Percentiles rank a stretch among this genome's conserved stretches.
Evolutionary conservation across 2,329 filamentous ascomycete species (phyloP).

Genomic region (Fusarium sp.): DNA sequence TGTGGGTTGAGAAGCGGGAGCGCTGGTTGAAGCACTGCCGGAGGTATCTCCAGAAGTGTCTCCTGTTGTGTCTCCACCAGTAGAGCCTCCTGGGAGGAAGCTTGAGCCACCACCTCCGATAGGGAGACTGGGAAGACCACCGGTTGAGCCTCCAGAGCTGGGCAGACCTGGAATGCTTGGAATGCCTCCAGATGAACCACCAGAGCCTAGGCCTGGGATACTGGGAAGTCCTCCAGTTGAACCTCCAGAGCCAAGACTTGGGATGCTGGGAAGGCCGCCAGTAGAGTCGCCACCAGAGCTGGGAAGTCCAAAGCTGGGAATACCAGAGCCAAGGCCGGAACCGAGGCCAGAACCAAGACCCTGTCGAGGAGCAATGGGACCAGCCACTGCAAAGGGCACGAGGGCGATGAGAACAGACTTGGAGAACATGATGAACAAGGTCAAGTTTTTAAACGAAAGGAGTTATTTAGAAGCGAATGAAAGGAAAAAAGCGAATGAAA

Average conservation of each 20-base stretch:
- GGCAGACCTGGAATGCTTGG: background rate
- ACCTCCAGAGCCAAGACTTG: background rate
- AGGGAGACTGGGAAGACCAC: background rate
- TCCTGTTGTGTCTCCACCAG: background rate
- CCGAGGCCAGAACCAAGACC: background rate
- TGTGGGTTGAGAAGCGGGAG: background rate
- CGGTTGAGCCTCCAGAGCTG: background rate
- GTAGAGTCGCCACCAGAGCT: background rate
- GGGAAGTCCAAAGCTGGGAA: background rate
- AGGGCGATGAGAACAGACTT: slow-evolving; percentile 35
- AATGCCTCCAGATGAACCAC: background rate
- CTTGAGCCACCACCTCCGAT: background rate
- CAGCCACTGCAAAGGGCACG: slow-evolving; percentile 34
- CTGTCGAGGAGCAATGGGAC: slow-evolving; percentile 31
- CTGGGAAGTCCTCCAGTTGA: background rate
- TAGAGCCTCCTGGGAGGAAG: background rate
- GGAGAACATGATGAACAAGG: slow-evolving; percentile 31
- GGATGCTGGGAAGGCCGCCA: background rate
- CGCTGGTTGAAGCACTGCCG: background rate
- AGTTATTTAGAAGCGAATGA: slow-evolving; percentile 7
- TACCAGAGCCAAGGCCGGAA: slow-evolving; percentile 1
- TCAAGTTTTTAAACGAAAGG: slow-evolving; percentile 9
- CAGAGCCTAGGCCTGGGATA: background rate
- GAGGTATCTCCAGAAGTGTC: background rate
- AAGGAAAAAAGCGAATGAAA: slow-evolving; percentile 13